A percentile compares a stretch with the other conserved stretches of the same genome.
These are phyloP conservation scores for Pyricularia grisea DNA, from an alignment of 2,329 filamentous ascomycete species.

Conservation along the genomic window DNA sequence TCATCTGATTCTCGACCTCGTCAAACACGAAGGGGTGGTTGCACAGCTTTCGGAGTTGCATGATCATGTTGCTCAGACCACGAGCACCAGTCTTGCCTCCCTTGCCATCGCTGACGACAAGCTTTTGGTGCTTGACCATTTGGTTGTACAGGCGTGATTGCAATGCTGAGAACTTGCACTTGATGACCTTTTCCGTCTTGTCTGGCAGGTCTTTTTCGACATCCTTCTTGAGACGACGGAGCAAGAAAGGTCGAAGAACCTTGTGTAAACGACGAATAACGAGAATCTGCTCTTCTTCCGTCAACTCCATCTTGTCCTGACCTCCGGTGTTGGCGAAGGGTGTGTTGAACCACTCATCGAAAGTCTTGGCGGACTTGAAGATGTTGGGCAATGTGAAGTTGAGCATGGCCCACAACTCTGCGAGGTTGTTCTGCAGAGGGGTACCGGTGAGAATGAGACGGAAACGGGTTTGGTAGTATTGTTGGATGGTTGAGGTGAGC, in stretches of 20 bases:
- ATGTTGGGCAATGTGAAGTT: constrained; percentile 98
- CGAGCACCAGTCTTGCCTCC: constrained; percentile 90
- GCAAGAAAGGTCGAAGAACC: constrained; percentile 91
- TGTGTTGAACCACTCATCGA: constrained; percentile 99
- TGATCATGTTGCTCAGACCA: constrained; percentile 98
- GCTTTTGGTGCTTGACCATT: constrained; percentile 89
- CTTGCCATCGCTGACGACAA: constrained; percentile 90
- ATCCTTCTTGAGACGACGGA: constrained; percentile 98
- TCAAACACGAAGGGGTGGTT: constrained; percentile 99
- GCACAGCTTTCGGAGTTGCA: constrained; percentile 97
- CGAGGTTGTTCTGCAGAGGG: constrained; percentile 91
- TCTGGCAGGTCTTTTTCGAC: constrained; percentile 98
- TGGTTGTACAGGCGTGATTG: constrained; percentile 95
- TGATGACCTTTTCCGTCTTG: constrained; percentile 98
- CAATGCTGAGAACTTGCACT: constrained; percentile 94
- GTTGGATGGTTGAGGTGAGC: constrained; percentile 85
- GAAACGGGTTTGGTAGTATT: constrained; percentile 92
- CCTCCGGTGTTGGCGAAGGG: constrained; percentile 97
- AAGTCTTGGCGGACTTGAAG: constrained; percentile 98
- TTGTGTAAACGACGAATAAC: constrained; percentile 98
- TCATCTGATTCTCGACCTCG: constrained; percentile 97
- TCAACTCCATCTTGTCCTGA: constrained; percentile 97
- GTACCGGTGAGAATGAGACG: constrained; percentile 96
- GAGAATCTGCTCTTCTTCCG: constrained; percentile 98
- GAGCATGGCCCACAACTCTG: constrained; percentile 93